phyloP scores from a whole-genome alignment of 768 basidiomycete species.

The Tricholoma sp. region DNA sequence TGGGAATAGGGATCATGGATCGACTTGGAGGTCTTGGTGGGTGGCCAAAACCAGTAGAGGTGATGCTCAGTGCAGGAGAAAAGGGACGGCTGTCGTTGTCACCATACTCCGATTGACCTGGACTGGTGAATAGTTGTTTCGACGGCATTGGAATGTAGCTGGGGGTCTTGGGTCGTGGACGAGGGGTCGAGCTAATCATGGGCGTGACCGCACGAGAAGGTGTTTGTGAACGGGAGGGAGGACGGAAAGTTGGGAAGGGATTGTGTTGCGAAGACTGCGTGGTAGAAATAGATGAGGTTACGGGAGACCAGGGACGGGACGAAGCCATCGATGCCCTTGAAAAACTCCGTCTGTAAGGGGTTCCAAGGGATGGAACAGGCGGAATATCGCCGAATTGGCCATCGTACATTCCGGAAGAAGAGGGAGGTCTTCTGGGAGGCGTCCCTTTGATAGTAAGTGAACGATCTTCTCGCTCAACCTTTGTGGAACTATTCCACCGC shows the following conservation, averaged over 20 bases:
- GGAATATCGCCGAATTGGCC: slow-evolving; percentile 30
- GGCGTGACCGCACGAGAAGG: slow-evolving; percentile 41
- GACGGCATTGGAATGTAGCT: slow-evolving; percentile 71
- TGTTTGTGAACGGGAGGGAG: slow-evolving; percentile 58
- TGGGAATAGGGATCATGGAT: slow-evolving; percentile 80
- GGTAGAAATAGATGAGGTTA: slow-evolving; percentile 66
- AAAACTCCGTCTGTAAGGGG: slow-evolving; percentile 56
- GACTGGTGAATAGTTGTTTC: slow-evolving; percentile 33
- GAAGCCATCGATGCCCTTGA: slow-evolving; percentile 75
- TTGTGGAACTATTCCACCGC: slow-evolving; percentile 81
- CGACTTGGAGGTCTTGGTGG: slow-evolving; percentile 74
- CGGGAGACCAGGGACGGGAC: slow-evolving; percentile 76
- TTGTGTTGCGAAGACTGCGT: slow-evolving; percentile 47
- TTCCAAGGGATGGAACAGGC: slow-evolving; percentile 42
- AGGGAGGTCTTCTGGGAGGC: slow-evolving; percentile 48
- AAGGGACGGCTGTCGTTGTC: slow-evolving; percentile 49
- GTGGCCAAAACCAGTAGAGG: slow-evolving; percentile 40
- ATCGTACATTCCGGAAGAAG: slow-evolving; percentile 35
- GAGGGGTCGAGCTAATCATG: slow-evolving; percentile 41
- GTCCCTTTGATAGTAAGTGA: slow-evolving; percentile 41
- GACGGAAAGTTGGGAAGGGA: slow-evolving; percentile 35
- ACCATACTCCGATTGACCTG: slow-evolving; percentile 11
- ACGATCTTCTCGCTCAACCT: slow-evolving; percentile 52
- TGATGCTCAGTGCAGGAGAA: slow-evolving; percentile 49
- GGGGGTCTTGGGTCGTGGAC: slow-evolving; percentile 73